Conservation (phyloP, 2,329 filamentous ascomycete species). For the Curvularia spicifera region DNA sequence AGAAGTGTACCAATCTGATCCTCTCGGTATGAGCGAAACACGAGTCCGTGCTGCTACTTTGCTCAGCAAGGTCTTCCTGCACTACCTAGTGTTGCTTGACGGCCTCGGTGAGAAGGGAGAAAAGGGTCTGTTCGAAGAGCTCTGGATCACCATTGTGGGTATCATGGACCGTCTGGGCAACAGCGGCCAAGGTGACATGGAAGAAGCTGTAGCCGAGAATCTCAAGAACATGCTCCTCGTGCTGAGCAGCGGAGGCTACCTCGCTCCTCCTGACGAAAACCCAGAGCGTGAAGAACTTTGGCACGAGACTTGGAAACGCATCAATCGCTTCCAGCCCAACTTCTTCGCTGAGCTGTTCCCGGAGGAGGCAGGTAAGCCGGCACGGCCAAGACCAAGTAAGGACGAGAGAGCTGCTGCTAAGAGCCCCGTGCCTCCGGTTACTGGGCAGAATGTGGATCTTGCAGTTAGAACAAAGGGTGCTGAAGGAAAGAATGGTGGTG, state of each 20-base stretch:
- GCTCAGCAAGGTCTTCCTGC: slow-evolving; percentile 92
- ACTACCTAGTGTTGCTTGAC: slow-evolving; percentile 84
- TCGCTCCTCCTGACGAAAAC: slow-evolving; percentile 70
- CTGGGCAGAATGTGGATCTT: slow-evolving; percentile 18
- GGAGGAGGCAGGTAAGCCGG: slow-evolving; percentile 48
- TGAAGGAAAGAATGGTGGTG: slow-evolving; percentile 5
- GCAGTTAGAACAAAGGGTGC: slow-evolving; percentile 13
- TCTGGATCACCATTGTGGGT: slow-evolving; percentile 91
- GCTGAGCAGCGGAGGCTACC: slow-evolving; percentile 87
- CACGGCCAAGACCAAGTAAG: slow-evolving; percentile 27
- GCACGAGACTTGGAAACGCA: slow-evolving; percentile 65
- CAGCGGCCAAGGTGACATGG: slow-evolving; percentile 87
- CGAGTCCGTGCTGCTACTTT: slow-evolving; percentile 89
- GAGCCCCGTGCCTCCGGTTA: slow-evolving; percentile 4
- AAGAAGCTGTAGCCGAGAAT: slow-evolving; percentile 93
- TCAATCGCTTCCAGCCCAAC: slow-evolving; percentile 66
- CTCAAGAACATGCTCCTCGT: slow-evolving; percentile 96
- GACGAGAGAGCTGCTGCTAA: slow-evolving; percentile 22
- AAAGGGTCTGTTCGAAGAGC: slow-evolving; percentile 76
- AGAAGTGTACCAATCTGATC: slow-evolving; percentile 90
- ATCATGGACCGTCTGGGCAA: slow-evolving; percentile 97
- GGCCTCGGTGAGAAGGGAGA: slow-evolving; percentile 62
- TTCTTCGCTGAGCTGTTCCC: slow-evolving; percentile 67
- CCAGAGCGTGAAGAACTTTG: slow-evolving; percentile 62
- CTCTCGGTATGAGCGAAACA: slow-evolving; percentile 93